phyloP scores from a whole-genome alignment of 345 rosid species.

The Zanthoxylum bungeanum region DNA sequence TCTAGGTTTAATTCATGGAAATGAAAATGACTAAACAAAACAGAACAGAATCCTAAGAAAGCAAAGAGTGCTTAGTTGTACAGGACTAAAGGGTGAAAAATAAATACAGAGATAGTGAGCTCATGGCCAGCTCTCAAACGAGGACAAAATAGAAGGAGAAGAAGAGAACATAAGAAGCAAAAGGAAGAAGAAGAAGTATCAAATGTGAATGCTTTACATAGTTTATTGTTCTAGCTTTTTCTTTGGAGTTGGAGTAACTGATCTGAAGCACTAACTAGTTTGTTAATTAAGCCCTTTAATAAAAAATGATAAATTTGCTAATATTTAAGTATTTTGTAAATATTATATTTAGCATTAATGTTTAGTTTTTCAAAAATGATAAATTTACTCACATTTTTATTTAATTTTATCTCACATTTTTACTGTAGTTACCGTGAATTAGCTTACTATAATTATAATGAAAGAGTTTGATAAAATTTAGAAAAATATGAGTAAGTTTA shows the following conservation, averaged over 20 bases:
- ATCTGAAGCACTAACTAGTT: neutral
- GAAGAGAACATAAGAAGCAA: neutral
- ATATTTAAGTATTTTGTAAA: neutral
- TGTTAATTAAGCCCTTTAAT: neutral
- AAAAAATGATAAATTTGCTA: neutral
- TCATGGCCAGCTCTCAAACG: slow-evolving; percentile 11
- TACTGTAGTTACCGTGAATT: too few relatives aligned
- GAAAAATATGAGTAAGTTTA: too few relatives aligned
- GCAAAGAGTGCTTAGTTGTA: neutral
- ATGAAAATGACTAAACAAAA: slow-evolving; percentile 7
- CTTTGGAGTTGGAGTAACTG: slow-evolving; percentile 7
- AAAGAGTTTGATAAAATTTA: too few relatives aligned
- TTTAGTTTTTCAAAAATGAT: neutral
- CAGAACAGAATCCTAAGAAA: neutral
- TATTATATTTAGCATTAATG: neutral
- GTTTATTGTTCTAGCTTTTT: neutral
- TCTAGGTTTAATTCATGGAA: neutral
- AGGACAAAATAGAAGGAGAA: slow-evolving; percentile 24
- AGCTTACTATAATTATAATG: too few relatives aligned
- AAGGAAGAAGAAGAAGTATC: neutral
- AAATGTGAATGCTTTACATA: slow-evolving; percentile 2
- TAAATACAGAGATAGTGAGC: neutral
- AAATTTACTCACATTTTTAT: too few relatives aligned
- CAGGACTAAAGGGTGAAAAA: neutral
- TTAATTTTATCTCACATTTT: too few relatives aligned